Base-by-base conservation (phyloP, 2,329 filamentous ascomycete genomes). In the Ophiostoma populinum region DNA sequence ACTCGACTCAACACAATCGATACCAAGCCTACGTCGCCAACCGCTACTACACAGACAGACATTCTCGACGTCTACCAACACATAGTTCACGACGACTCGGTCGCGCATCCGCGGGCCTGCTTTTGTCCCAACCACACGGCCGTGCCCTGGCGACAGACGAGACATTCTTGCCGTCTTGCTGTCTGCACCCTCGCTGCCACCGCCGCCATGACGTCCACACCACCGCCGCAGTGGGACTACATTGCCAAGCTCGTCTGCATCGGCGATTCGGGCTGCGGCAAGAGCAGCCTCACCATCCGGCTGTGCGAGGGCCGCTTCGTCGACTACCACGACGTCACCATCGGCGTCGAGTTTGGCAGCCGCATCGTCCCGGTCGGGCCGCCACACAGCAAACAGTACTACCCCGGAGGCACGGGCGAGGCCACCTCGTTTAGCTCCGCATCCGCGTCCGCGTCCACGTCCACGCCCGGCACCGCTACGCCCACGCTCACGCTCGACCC, bases 231-330 rank as follows among this genome's bases (percentile, higher is more conserved):
- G 57, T 95, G 87, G 87, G 85, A 95, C 63, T 95, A 92, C 64
- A 98, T 95, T 54, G 86, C 87, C 56, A 98, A 98, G 61, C 81
- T 98, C 49, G 87, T 95, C 52, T 92, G 83, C 62, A 85, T 98
- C 51, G 90, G 90, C 55, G 90, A 95, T 62, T 90, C 80, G 30
- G 90, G 86, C 53, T 92, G 83, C 53, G 90, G 90, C 51, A 98
- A 98, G 65, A 92, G 83, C 42, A 73, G 82, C 57, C 72, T 94
- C 47, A 93, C 86, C 38, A 86, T 94, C 54, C 82, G 87, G 43
- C 80, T 95, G 43, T 94, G 87, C 62, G 87, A 94, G 67, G 86
- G 86, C 49, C 82, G 87, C 55, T 94, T 95, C 65, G 83, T 81
- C 37, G 72, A 80, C 36, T 80, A 90, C 54, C 87, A 94, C 67